Conservation (phyloP, 345 rosid genomes). For the Aquilaria sinensis region DNA sequence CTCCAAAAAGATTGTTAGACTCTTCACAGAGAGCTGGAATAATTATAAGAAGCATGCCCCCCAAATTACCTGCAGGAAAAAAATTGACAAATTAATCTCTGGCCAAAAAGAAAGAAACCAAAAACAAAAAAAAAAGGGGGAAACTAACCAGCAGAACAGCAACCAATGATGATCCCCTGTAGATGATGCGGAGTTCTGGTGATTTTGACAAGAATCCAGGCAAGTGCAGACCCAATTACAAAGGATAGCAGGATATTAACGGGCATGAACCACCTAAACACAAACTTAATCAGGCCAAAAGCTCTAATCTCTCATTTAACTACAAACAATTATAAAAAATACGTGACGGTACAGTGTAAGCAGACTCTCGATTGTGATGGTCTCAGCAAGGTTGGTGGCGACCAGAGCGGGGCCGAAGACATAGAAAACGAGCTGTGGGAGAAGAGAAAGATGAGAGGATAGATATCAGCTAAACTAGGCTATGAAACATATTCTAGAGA, state of each 20-base stretch:
- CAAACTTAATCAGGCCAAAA: background rate
- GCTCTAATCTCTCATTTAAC: background rate
- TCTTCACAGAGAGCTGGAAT: constrained; percentile 50
- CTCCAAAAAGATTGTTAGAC: constrained; percentile 40
- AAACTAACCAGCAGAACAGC: constrained; percentile 40
- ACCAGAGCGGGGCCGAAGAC: constrained; percentile 40
- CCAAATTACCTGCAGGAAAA: constrained; percentile 36
- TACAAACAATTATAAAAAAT: background rate
- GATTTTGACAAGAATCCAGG: constrained; percentile 35
- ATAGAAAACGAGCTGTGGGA: constrained; percentile 27
- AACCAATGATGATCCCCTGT: constrained; percentile 38
- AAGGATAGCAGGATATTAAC: constrained; percentile 35
- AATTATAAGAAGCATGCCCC: constrained; percentile 41
- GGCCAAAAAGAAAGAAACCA: background rate
- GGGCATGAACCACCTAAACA: constrained; percentile 55
- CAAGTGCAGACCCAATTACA: constrained; percentile 39
- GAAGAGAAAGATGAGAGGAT: background rate
- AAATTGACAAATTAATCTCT: too few species aligned
- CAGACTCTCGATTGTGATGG: constrained; percentile 29
- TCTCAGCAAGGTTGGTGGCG: constrained; percentile 28
- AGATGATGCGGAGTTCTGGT: constrained; percentile 35
- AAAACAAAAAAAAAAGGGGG: background rate
- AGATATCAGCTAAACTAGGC: background rate
- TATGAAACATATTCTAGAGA: too few species aligned
- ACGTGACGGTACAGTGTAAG: constrained; percentile 25